Percentiles rank a stretch among this genome's conserved stretches.
Conservation (phyloP, 2,329 filamentous ascomycete genomes). For the Xylariaceae sp. region DNA sequence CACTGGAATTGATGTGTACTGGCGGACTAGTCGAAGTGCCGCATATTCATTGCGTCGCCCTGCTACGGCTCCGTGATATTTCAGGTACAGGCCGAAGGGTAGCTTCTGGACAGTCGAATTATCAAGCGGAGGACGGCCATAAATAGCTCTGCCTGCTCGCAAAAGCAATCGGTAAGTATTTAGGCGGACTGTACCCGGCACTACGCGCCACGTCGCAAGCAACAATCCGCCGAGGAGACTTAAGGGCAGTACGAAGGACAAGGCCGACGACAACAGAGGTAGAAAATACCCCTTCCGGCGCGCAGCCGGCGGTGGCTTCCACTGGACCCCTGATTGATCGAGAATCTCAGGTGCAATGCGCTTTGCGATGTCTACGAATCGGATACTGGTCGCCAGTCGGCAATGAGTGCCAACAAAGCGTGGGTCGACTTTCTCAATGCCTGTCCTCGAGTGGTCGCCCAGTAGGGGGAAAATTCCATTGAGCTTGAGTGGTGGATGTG, state of each 20-base stretch:
- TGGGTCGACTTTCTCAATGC: conserved; percentile 25
- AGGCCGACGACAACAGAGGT: not conserved
- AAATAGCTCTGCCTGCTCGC: conserved; percentile 17
- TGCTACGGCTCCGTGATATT: conserved; percentile 15
- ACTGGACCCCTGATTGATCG: not conserved
- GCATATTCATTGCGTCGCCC: conserved; percentile 27
- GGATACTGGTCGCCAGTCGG: conserved; percentile 25
- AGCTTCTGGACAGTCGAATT: conserved; percentile 20
- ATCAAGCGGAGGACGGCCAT: conserved; percentile 10
- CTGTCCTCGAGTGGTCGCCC: conserved; percentile 30
- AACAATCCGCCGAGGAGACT: conserved; percentile 8
- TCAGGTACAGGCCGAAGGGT: conserved; percentile 32
- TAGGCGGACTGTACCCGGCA: conserved; percentile 16
- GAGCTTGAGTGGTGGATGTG: conserved; percentile 16
- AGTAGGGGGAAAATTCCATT: conserved; percentile 24
- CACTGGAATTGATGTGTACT: conserved; percentile 26
- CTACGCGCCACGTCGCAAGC: conserved; percentile 16
- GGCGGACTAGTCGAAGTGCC: conserved; percentile 22
- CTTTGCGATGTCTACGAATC: conserved; percentile 21
- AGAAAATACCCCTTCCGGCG: not conserved
- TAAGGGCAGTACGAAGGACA: not conserved
- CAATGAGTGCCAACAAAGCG: conserved; percentile 29
- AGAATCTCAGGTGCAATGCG: conserved; percentile 6
- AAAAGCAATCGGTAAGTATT: conserved; percentile 18
- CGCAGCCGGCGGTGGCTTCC: not conserved